Evolutionary conservation across 768 basidiomycete genomes (phyloP), one percentile per base, ranked within the genome.

Genomic region (Trametes punicea): DNA sequence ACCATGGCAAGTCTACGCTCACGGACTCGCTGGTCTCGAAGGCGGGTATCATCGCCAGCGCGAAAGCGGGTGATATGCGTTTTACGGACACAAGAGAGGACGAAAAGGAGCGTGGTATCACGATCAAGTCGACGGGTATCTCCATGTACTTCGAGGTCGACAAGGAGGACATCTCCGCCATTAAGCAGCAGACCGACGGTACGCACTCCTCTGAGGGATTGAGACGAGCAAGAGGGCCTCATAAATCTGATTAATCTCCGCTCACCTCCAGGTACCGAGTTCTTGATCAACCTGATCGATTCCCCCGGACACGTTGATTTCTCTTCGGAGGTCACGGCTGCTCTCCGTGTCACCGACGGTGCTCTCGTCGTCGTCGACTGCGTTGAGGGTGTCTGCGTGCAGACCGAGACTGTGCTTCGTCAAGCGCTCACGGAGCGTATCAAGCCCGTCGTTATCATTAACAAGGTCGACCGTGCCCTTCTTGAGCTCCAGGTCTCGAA

Each of bases 291-390:
- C 79, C 77, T 99, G 78, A 98, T 99, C 79, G 97, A 99, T 73
- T 98, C 95, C 7, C 97, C 97, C 51, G 97, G 97, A 67, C 97
- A 99, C 84, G 97, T 99, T 74, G 97, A 99, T 74, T 99, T 99
- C 82, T 99, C 97, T 30, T 98, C 97, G 49, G 97, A 99, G 76
- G 97, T 99, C 67, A 99, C 97, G 2, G 97, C 97, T 60, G 97
- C 97, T 63, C 93, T 99, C 71, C 97, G 97, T 78, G 97, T 99
- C 69, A 99, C 97, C 61, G 97, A 99, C 63, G 97, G 96, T 80
- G 97, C 97, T 57, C 89, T 99, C 65, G 97, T 99, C 68, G 97
- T 99, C 73, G 97, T 99, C 69, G 97, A 99, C 75, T 97, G 94
- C 75, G 87, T 99, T 67, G 97, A 99, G 72, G 97, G 97, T 79